Percentiles rank a stretch among this genome's conserved stretches.
These are phyloP conservation scores for Hirschfeldia incana DNA, from an alignment of 345 rosid species.

Conservation along the genomic window DNA sequence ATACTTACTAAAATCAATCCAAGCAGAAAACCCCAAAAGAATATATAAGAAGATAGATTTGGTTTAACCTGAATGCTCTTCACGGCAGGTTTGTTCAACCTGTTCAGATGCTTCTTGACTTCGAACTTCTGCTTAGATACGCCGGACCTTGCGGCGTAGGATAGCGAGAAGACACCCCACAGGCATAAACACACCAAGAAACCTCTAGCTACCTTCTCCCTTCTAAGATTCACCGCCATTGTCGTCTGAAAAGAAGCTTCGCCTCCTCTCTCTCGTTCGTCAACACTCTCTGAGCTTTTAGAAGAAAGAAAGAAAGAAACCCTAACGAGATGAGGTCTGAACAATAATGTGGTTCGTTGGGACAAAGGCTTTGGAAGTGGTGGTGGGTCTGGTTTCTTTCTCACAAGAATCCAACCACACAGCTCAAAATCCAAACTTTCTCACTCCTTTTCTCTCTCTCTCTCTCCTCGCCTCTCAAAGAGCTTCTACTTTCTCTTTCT, in stretches of 20 bases:
- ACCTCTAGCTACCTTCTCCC: slow-evolving; percentile 35
- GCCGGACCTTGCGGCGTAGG: slow-evolving; percentile 64
- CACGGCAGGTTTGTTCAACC: slow-evolving; percentile 82
- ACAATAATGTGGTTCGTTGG: slow-evolving; percentile 20
- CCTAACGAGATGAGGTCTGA: neutral
- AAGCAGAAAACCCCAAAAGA: slow-evolving; percentile 17
- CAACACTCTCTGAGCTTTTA: slow-evolving; percentile 11
- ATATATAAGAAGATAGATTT: neutral
- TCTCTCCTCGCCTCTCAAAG: neutral
- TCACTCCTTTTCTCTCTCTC: neutral
- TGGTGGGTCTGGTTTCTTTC: slow-evolving; percentile 35
- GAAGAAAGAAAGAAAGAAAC: neutral
- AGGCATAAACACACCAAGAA: slow-evolving; percentile 45
- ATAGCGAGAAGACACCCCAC: slow-evolving; percentile 45
- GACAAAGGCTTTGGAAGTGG: slow-evolving; percentile 12
- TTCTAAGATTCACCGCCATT: slow-evolving; percentile 45
- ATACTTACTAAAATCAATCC: slow-evolving; percentile 14
- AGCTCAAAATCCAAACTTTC: slow-evolving; percentile 38
- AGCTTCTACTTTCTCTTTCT: neutral
- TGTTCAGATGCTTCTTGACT: slow-evolving; percentile 81
- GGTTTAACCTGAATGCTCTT: slow-evolving; percentile 69
- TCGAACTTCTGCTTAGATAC: slow-evolving; percentile 68
- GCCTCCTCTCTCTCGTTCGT: neutral
- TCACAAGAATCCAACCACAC: slow-evolving; percentile 40
- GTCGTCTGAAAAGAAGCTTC: neutral